Percentiles rank a stretch among this genome's conserved stretches.
phyloP scores from a whole-genome alignment of 2,329 filamentous ascomycete genomes.

The Rhinocladiella similis region DNA sequence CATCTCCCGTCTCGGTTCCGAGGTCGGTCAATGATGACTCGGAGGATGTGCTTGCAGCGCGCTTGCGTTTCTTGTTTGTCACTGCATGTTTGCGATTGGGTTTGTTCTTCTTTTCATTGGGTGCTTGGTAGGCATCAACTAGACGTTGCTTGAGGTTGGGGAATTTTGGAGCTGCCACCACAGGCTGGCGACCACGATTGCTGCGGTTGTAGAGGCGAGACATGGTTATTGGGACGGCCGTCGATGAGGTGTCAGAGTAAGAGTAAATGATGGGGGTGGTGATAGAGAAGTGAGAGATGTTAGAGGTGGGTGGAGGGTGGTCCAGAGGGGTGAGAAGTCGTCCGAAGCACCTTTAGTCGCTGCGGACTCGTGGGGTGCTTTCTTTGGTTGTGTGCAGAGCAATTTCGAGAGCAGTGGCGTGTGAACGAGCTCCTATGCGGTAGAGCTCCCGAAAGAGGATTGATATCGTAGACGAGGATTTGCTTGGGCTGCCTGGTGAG shows the following conservation, averaged over 20 bases:
- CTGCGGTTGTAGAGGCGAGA: constrained; percentile 24
- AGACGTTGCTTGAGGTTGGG: constrained; percentile 17
- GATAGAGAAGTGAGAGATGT: not conserved
- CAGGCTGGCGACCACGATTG: constrained; percentile 25
- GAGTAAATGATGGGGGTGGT: not conserved
- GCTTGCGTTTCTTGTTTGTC: constrained; percentile 20
- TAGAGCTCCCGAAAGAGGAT: constrained; percentile 50
- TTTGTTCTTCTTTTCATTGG: constrained; percentile 16
- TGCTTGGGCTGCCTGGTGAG: constrained; percentile 21
- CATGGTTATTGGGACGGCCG: constrained; percentile 14
- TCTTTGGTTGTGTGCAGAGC: constrained; percentile 44
- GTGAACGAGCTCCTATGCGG: constrained; percentile 34
- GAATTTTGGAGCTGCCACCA: constrained; percentile 15
- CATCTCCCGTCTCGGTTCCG: constrained; percentile 22
- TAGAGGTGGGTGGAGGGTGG: constrained; percentile 10
- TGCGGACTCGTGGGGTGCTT: constrained; percentile 31
- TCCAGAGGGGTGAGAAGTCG: constrained; percentile 12
- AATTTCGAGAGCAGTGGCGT: constrained; percentile 60
- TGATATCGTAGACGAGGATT: constrained; percentile 44
- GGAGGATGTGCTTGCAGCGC: constrained; percentile 11
- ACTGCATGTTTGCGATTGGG: constrained; percentile 3
- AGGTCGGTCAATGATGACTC: constrained; percentile 16
- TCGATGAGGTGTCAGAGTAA: not conserved
- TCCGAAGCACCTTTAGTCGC: constrained; percentile 28
- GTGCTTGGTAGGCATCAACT: constrained; percentile 17